These are phyloP conservation scores for Solanum chaucha DNA, from an alignment of 257 asterid species.

Conservation along the genomic window DNA sequence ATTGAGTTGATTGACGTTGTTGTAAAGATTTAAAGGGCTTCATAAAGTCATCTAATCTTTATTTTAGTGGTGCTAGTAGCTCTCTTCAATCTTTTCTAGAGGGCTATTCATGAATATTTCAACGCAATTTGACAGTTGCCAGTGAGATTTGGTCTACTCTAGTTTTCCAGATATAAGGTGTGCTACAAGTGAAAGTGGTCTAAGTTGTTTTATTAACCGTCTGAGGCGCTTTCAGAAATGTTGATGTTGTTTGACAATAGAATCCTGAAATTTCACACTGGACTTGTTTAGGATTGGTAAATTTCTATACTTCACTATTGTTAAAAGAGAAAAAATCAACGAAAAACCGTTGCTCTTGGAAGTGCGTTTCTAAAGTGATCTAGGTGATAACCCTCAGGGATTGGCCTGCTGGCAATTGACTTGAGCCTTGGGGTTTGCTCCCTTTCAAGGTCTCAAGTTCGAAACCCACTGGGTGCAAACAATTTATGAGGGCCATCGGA, in stretches of 20 bases:
- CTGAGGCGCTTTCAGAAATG: background rate
- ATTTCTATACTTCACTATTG: background rate
- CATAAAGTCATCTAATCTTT: background rate
- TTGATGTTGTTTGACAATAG: background rate
- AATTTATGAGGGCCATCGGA: too few species aligned
- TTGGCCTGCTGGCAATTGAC: too few species aligned
- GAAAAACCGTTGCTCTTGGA: background rate
- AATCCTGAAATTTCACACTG: background rate
- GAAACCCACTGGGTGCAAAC: too few species aligned
- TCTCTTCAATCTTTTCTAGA: background rate
- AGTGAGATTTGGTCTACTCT: background rate
- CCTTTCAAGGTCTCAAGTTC: too few species aligned
- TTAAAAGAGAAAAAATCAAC: background rate
- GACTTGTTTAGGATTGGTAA: background rate
- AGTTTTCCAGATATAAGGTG: background rate
- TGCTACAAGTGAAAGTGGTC: background rate
- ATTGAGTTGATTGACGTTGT: background rate
- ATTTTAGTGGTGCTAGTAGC: background rate
- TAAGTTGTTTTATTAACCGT: background rate
- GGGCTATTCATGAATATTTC: background rate
- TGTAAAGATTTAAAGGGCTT: background rate
- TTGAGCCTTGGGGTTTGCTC: too few species aligned
- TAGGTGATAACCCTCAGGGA: too few species aligned
- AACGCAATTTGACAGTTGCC: background rate
- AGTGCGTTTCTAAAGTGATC: background rate